Base-by-base conservation (phyloP, 371 early-diverging fungal genomes). In the Choanephora cucurbitarum region DNA sequence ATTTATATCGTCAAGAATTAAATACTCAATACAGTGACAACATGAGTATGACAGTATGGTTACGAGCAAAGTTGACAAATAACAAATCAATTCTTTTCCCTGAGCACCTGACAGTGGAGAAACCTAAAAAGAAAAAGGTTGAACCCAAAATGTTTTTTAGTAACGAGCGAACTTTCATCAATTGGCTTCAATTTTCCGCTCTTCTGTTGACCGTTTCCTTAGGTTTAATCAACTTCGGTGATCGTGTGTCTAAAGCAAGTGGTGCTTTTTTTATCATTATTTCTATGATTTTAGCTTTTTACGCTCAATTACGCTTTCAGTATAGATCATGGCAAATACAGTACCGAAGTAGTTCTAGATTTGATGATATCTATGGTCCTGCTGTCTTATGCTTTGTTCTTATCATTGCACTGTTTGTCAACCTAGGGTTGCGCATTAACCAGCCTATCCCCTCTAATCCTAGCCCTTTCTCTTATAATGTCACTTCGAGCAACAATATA, bases 141-240 rank as follows among this genome's bases (percentile, higher is more conserved):
- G 99, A 99, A 60, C 99, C 99, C 44, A 99, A 99, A 72, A 93
- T 95, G 22, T 97, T 89, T 71, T 98, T 99, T 80, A 96, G 98
- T 39, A 99, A 99, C 69, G 99, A 99, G 74, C 81, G 99, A 42
- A 99, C 98, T 1, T 98, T 99, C 73, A 78, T 99, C 45, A 87
- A 92, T 7, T 90, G 91, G 91, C 67, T 90, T 28, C 84, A 90
- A 67, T 90, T 90, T 64, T 73, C 84, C 7, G 82, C 87, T 6
- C 66, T 90, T 49, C 63, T 93, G 21, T 84, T 87, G 1, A 84
- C 87, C 10, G 64, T 92, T 1, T 81, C 91, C 13, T 60, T 93
- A 28, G 91, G 88, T 2, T 68, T 93, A 47, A 63, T 93, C 21
- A 93, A 93, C 72, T 93, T 92, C 82, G 90, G 91, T 14, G 90